Base-by-base conservation (phyloP, 495 filamentous ascomycete species). In the Lophiotrema nucula region DNA sequence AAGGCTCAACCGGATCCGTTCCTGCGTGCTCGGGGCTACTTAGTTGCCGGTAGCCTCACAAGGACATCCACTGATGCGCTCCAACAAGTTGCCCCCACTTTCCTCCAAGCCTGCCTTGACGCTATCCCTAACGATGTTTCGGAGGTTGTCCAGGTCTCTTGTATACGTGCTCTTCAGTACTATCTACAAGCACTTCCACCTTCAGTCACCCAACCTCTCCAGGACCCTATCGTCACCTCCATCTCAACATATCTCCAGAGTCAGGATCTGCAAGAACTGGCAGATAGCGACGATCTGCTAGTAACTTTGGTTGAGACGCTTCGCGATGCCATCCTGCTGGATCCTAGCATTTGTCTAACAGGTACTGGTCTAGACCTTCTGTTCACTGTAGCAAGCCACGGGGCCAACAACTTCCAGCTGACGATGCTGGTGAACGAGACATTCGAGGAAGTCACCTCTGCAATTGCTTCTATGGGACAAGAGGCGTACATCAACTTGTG, bases 281-380 rank as follows among this genome's bases (percentile, higher is more conserved):
- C 85, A 13, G 91, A 96, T 44, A 84, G 87, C 25, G 92, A 97
- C 53, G 93, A 98, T 67, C 81, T 97, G 25, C 81, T 97, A 53
- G 88, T 95, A 6, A 92, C 91, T 0, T 74, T 98, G 21, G 86
- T 92, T 3, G 93, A 98, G 70, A 90, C 91, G 0, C 78, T 98
- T 12, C 82, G 90, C 37, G 83, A 88, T 58, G 86, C 87, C 21
- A 92, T 96, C 63, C 82, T 83, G 67, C 78, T 92, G 51, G 85
- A 96, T 52, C 77, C 88, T 4, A 73, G 75, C 10, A 80, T 92
- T 37, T 87, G 87, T 24, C 75, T 96, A 18, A 67, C 63, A 12
- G 56, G 83, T 81, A 16, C 76, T 71, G 37, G 83, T 76, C 76
- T 97, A 22, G 89, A 97, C 67, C 76, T 96, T 27, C 81, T 97